Base-by-base conservation (phyloP, 768 basidiomycete genomes). In the Tylopilus cervinicoccineus region DNA sequence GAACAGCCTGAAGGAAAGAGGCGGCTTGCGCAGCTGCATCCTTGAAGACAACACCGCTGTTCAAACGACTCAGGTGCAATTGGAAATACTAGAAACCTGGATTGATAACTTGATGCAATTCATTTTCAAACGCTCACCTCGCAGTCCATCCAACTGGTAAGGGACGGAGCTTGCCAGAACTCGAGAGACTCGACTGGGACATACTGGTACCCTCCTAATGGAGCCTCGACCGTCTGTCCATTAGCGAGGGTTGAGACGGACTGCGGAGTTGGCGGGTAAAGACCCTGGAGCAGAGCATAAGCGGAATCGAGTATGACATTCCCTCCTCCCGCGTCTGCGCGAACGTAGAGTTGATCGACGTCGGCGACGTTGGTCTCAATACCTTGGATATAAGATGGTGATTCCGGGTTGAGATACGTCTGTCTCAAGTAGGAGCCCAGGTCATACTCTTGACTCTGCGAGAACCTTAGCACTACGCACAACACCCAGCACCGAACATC, bases 191-290 rank as follows among this genome's bases (percentile, higher is more conserved):
- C 54, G 13, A 66, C 65, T 34, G 89, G 87, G 38, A 93, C 75
- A 58, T 93, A 93, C 69, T 91, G 88, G 63, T 92, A 93, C 1
- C 88, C 88, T 17, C 81, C 80, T n/a, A 93, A 75, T 19, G 92
- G 89, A 0, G 84, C 79, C 13, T 78, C 70, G 48, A 92, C 72
- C n/a, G 63, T 75, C 22, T 82, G 77, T 48, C 83, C 87, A 54
- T 90, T 83, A 3, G 87, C 90, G 17, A 94, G 80, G 11, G 73
- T 75, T 48, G 83, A 83, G 55, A 74, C 79, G 64, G 84, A 83
- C 45, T 77, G 71, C 7, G 71, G 62, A 51, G 77, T 86, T 5
- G 89, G 87, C 12, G 90, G 90, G 74, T 85, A 90, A 42, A 93
- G 75, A 29, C 90, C 89, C 62, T 93, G 92, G 34, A 90, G 76